These are phyloP conservation scores for Aspergillus versicolor DNA, from an alignment of 2,329 filamentous ascomycete species.

Conservation along the genomic window DNA sequence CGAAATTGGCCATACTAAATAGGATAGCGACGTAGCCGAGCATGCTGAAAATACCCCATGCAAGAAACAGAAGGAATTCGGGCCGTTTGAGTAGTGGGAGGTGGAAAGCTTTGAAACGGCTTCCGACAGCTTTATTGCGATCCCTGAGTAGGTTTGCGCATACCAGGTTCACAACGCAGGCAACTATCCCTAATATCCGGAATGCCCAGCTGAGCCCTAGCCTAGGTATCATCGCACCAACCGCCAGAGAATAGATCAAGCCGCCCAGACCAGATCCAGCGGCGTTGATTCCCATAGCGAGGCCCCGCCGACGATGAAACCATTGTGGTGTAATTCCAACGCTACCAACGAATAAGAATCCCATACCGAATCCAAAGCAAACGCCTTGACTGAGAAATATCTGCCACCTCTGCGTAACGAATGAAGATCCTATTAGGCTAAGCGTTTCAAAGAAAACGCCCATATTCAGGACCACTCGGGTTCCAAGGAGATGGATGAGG, in stretches of 20 bases:
- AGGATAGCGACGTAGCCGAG: constrained; percentile 65
- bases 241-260: constrained; percentile 57
- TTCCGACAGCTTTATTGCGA: constrained; percentile 57
- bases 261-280: constrained; percentile 61
- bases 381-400: constrained; percentile 61
- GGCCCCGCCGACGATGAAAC: constrained; percentile 57
- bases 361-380: constrained; percentile 63
- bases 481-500: constrained; percentile 54
- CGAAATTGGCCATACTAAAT: constrained; percentile 65
- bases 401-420: constrained; percentile 59
- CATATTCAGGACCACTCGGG: constrained; percentile 54
- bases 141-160: constrained; percentile 57
- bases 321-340: constrained; percentile 61
- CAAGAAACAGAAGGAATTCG: constrained; percentile 59
- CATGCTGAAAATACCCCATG: constrained; percentile 62
- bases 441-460: constrained; percentile 56
- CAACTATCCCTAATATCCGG: constrained; percentile 58
- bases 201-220: constrained; percentile 62
- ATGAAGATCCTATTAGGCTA: constrained; percentile 57
- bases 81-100: constrained; percentile 51
- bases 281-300: constrained; percentile 61
- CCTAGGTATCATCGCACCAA: constrained; percentile 57
- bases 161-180: constrained; percentile 53
- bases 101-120: constrained; percentile 54
- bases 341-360: constrained; percentile 59